Evolutionary conservation across 1,139 yeast species (phyloP).

Genomic region (Saccharomyces hybrid): DNA sequence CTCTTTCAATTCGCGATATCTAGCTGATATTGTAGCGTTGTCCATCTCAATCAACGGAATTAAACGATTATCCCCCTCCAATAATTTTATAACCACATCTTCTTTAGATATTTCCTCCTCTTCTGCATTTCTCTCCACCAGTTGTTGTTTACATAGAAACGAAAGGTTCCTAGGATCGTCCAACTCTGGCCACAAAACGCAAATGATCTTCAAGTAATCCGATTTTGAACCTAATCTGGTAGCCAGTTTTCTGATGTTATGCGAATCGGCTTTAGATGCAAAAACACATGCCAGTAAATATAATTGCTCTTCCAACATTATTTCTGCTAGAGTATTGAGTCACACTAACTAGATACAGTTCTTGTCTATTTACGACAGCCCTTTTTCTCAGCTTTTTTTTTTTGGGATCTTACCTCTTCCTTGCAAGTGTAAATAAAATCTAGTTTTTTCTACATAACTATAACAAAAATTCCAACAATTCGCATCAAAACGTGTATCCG

Average conservation of each 20-base stretch:
- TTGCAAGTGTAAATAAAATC: background rate
- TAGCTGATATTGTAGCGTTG: conserved; percentile 10
- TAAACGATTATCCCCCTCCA: conserved; percentile 16
- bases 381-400: background rate
- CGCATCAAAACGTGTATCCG: background rate
- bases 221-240: background rate
- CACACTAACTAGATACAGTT: background rate
- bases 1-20: conserved; percentile 12
- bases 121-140: background rate
- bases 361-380: background rate
- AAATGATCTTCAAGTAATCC: conserved; percentile 18
- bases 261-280: conserved; percentile 19
- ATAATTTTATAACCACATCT: conserved; percentile 14
- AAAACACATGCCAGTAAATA: conserved; percentile 20
- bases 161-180: conserved; percentile 20
- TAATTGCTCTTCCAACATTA: conserved; percentile 19
- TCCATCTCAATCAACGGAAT: conserved; percentile 23
- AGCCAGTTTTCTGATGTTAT: conserved; percentile 9
- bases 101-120: background rate
- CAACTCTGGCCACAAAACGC: conserved; percentile 30
- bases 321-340: background rate
- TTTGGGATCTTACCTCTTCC: background rate
- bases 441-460: background rate
- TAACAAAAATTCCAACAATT: background rate
- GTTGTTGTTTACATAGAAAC: conserved; percentile 12